Evolutionary conservation across 805 yeast species (phyloP).

Genomic region (Millerozyma miso): DNA sequence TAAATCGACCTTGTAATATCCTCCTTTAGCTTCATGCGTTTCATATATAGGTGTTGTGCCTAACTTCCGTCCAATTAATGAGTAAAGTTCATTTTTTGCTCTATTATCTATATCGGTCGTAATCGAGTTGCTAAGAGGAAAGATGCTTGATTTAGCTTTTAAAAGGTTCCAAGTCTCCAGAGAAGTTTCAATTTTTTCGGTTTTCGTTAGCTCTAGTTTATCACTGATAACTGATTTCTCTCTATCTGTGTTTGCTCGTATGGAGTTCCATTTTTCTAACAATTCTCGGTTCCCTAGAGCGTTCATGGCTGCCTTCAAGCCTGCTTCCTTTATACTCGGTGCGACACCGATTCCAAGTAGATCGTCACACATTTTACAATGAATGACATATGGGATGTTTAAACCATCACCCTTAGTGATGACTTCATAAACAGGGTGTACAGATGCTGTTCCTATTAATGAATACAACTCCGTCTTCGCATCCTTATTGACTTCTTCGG

Average conservation of each 20-base stretch:
- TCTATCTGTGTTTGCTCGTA: constrained; percentile 35
- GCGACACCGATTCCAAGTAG: constrained; percentile 72
- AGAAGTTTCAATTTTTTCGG: not conserved
- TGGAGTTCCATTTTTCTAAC: constrained; percentile 59
- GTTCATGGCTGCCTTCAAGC: constrained; percentile 77
- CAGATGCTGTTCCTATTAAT: constrained; percentile 69
- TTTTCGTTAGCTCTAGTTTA: not conserved
- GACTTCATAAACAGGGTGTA: constrained; percentile 56
- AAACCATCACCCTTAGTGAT: constrained; percentile 43
- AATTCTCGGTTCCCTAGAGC: constrained; percentile 58
- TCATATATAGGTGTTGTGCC: constrained; percentile 34
- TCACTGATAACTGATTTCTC: constrained; percentile 10
- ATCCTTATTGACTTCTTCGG: constrained; percentile 47
- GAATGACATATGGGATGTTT: constrained; percentile 54
- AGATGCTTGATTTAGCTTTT: constrained; percentile 4
- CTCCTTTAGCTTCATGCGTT: constrained; percentile 19
- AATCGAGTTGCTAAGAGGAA: constrained; percentile 25
- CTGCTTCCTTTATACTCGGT: constrained; percentile 68
- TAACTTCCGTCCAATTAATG: constrained; percentile 30
- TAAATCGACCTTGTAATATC: constrained; percentile 24
- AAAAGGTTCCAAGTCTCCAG: constrained; percentile 1
- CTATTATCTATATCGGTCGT: constrained; percentile 21
- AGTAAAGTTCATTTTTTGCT: constrained; percentile 39
- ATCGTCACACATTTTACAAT: constrained; percentile 62
- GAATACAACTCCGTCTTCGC: constrained; percentile 81